Base-by-base conservation (phyloP, 441 rosid species). In the Eruca vesicaria region DNA sequence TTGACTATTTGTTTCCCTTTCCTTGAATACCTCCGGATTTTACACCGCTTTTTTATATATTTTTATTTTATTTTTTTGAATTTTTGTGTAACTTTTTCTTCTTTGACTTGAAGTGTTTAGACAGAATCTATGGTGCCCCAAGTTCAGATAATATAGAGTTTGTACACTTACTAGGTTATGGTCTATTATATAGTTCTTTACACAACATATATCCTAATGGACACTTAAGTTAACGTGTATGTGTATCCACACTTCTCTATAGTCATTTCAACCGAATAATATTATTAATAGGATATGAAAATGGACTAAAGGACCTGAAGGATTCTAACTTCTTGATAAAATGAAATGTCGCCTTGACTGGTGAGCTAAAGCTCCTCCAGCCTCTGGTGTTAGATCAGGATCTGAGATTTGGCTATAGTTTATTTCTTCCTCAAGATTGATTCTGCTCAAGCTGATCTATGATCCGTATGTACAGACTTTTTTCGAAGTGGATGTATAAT, bases 91-190 rank as follows among this genome's bases (percentile, higher is more conserved):
- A 64, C 55, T 64, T n/a, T 48, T 28, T 66, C 58, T 66, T 48
- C 70, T 16, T 66, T 50, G 59, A 66, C 70, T 66, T 48, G 43
- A 66, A 45, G 70, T 66, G 70, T 33, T 64, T 64, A 43, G 45
- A 61, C 28, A 61, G 15, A 61, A 61, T 61, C 31, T 63, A 20
- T 58, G 62, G n/a, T 57, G 29, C 62, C 31, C 62, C 57, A 6
- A 26, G 62, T 15, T 57, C 62, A 57, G 62, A 55, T 11, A 53
- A 56, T 29, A 56, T 15, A 26, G 28, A 57, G 10, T 7, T 26
- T 57, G 35, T 57, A 26, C 35, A 57, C 19, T 57, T 26, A 28
- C 28, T 57, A 57, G 35, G 62, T 57, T 57, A 26, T 1, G n/a
- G n/a, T n/a, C n/a, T n/a, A n/a, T n/a, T n/a, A n/a, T n/a, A n/a